A percentile compares a stretch with the other conserved stretches of the same genome.
phyloP scores from a whole-genome alignment of 352 stramenopile species.

The Globisporangium nagaii region DNA sequence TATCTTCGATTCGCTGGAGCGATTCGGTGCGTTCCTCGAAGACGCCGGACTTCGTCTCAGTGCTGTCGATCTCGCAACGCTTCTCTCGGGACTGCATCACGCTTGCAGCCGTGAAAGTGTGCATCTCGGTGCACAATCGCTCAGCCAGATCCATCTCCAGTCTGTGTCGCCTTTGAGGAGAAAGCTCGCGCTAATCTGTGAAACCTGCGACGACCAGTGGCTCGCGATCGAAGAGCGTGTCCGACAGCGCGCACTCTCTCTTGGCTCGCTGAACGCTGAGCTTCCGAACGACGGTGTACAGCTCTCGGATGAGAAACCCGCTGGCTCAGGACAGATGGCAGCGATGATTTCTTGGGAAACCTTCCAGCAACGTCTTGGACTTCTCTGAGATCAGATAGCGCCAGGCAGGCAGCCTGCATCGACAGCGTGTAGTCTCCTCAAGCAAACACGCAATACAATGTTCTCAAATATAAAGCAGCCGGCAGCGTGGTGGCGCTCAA shows the following conservation, averaged over 20 bases:
- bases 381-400: background rate
- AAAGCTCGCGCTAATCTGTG: slow-evolving; percentile 6
- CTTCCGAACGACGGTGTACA: background rate
- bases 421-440: too few relatives aligned
- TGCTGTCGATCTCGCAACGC: slow-evolving; percentile 4
- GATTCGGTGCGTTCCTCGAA: background rate
- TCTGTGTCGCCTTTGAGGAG: too few relatives aligned
- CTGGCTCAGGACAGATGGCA: background rate
- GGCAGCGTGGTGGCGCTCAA: background rate
- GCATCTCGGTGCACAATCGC: too few relatives aligned
- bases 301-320: background rate
- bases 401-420: too few relatives aligned
- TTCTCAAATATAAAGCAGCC: too few relatives aligned
- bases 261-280: background rate
- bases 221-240: slow-evolving; percentile 6
- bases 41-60: background rate
- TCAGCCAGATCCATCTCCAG: too few relatives aligned
- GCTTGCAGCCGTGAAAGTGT: background rate
- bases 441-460: too few relatives aligned
- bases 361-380: slow-evolving; percentile 13
- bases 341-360: slow-evolving; percentile 16
- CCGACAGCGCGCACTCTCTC: background rate
- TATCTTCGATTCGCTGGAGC: background rate
- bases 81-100: slow-evolving; percentile 8
- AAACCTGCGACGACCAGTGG: slow-evolving; percentile 12